Evolutionary conservation across 495 filamentous ascomycete genomes (phyloP), one percentile per base, ranked within the genome.

Genomic region (Polyplosphaeria fusca): DNA sequence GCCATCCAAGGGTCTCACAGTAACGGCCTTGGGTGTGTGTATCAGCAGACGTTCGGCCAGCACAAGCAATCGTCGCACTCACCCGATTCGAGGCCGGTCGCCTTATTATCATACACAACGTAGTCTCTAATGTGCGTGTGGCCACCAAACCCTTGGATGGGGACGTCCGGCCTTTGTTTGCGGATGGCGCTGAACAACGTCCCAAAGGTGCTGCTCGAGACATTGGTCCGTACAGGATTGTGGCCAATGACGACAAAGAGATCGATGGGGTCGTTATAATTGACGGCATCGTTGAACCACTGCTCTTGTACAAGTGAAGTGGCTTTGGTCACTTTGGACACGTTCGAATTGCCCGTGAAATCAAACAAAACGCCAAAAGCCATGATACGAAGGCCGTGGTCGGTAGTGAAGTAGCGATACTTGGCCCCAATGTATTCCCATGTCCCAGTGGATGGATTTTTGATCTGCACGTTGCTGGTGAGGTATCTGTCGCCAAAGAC

Each of bases 281-380:
- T 73, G 55, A 98, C 88, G 18, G 88, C 90, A 25, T 85, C 77
- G 58, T 90, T 86, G 65, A 98, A 97, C 93, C 93, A 98, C 2
- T 78, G 64, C 64, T 95, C 83, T 66, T 89, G 79, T 61, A 96
- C 80, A 2, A 88, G 85, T 4, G 88, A 77, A 54, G 84, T 78
- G 7, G 94, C 89, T 0, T 79, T 80, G 60, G 86, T 83, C 4
- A 97, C 89, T 13, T 87, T 72, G 0, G 89, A 95, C 63, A 95
- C 96, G 63, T 94, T 89, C 23, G 83, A 82, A 64, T 94, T 95
- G 14, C 84, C 86, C 2, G 76, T 86, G 63, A 98, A 98, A 71
- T 98, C 83, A 70, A 95, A 98, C 3, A 98, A 73, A 65, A 97
- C 96, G 26, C 93, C 93, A 65, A 98, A 88, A 1, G 91, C 87